Conservation (phyloP, 148 eudicot species). For the Amaranthus hypochondriacus region DNA sequence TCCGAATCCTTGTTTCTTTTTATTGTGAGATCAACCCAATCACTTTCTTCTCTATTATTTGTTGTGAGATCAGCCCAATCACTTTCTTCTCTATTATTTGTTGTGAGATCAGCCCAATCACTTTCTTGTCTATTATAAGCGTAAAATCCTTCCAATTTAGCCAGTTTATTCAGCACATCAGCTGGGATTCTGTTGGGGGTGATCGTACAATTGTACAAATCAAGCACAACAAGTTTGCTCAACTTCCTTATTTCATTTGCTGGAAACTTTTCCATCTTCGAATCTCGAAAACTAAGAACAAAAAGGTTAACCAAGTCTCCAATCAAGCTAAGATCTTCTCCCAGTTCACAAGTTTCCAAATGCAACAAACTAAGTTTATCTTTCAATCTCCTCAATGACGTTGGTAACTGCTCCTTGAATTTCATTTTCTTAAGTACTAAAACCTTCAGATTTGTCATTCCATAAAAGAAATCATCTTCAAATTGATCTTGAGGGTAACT, state of each 20-base stretch:
- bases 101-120: too few relatives aligned
- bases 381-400: not conserved
- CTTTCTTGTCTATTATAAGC: not conserved
- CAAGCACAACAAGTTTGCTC: slow-evolving; percentile 11
- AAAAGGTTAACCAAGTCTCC: not conserved
- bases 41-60: not conserved
- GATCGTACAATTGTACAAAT: not conserved
- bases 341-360: slow-evolving; percentile 11
- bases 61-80: not conserved
- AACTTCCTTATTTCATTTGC: not conserved
- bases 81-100: not conserved
- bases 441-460: slow-evolving; percentile 10
- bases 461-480: not conserved
- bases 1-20: not conserved
- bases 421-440: not conserved
- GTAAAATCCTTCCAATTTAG: slow-evolving; percentile 15
- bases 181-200: not conserved
- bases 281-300: slow-evolving; percentile 9
- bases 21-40: too few relatives aligned
- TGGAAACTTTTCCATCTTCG: not conserved
- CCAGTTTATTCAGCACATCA: not conserved
- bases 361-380: not conserved
- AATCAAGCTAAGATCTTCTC: slow-evolving; percentile 3
- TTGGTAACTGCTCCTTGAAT: not conserved
- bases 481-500: not conserved